Percentiles rank a stretch among this genome's conserved stretches.
Evolutionary conservation across 2,329 filamentous ascomycete species (phyloP).

Genomic region (Nemania bipapillata): DNA sequence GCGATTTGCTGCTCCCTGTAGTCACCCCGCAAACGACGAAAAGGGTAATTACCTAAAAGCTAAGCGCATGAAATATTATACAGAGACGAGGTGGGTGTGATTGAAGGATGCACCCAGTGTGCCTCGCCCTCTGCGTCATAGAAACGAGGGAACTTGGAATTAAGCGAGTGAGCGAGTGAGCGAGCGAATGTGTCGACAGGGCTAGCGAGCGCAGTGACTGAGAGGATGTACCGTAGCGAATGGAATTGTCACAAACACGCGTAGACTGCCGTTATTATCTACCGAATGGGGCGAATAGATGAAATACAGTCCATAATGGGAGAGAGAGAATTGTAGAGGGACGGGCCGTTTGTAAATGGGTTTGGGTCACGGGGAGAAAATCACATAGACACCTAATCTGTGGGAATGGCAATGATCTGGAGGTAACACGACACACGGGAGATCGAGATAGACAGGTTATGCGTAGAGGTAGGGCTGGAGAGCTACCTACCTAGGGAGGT

Average conservation of each 20-base stretch:
- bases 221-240: conserved; percentile 27
- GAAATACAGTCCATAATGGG: conserved; percentile 13
- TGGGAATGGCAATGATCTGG: neutral
- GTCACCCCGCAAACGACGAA: conserved; percentile 13
- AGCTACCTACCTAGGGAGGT: neutral
- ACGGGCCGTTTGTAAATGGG: conserved; percentile 26
- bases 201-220: conserved; percentile 8
- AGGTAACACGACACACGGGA: conserved; percentile 8
- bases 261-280: conserved; percentile 22
- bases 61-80: conserved; percentile 22
- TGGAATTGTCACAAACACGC: conserved; percentile 22
- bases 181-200: conserved; percentile 1
- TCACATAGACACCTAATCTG: neutral
- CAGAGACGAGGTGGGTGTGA: conserved; percentile 29
- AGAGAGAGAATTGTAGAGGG: conserved; percentile 18
- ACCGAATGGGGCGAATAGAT: conserved; percentile 28
- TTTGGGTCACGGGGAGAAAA: conserved; percentile 23
- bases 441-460: neutral
- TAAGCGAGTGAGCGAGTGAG: conserved; percentile 27
- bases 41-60: conserved; percentile 20
- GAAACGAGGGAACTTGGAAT: conserved; percentile 23
- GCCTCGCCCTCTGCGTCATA: conserved; percentile 16
- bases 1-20: conserved; percentile 15
- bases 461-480: conserved; percentile 6
- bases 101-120: conserved; percentile 12